Base-by-base conservation (phyloP, 108 stramenopile genomes). In the Parmales sp. region DNA sequence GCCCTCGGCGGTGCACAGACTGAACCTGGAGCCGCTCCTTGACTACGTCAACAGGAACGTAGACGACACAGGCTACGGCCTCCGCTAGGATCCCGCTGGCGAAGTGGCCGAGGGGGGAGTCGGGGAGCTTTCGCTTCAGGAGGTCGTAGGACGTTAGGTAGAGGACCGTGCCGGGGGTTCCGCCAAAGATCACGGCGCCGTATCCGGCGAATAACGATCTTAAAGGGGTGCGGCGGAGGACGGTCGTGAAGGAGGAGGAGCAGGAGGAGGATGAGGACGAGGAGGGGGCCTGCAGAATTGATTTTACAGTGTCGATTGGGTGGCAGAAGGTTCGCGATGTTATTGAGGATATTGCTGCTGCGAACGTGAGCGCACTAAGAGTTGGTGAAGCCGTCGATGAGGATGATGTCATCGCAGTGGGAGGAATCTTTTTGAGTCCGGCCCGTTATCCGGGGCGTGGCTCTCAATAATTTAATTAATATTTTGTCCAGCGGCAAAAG, bases 21-120 rank as follows among this genome's bases (percentile, higher is more conserved):
- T 95, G 93, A 4, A 97, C 88, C 79, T 99, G 98, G 72, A 95
- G 64, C 50, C 98, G 81, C 76, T 97, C 98, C 75, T 99, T 99
- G 3, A 97, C 78, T 26, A 99, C 98, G 76, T 99, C 98, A 5
- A 97, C 91, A 1, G 98, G 98, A 13, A 99, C 95, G 66, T 90
- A 99, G 37, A 99, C 71, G 13, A 95, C 71, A 76, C 98, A 99
- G 34, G 95, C 88, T 22, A 93, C 63, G 6, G 89, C 74, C 83
- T 93, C 95, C 28, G 92, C 92, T 18, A 90, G 43, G 76, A 95
- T 76, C 3, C 92, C 92, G 2, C 80, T 63, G 20, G 76, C 31
- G 66, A 92, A 88, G 78, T 90, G 31, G 26, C 37, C 22, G n/a
- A 22, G 8, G 45, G 37, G 20, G 45, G 51, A 4, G 28, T n/a